These are phyloP conservation scores for Discostella stelligeroides DNA, from an alignment of 108 stramenopile genomes.

Conservation along the genomic window DNA sequence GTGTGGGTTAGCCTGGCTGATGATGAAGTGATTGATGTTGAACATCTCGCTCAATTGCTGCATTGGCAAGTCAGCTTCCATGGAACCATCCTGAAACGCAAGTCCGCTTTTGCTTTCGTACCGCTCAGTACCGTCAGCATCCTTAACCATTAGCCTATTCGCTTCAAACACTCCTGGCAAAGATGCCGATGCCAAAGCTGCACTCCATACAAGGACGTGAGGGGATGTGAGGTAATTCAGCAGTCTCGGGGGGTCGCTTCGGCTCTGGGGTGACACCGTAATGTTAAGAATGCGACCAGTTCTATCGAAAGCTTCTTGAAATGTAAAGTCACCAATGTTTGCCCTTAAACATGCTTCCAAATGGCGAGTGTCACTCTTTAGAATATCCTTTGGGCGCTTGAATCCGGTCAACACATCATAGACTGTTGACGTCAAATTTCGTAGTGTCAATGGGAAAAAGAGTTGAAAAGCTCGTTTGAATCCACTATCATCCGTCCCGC, in stretches of 20 bases:
- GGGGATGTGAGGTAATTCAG: conserved; percentile 99
- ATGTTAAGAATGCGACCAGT: conserved; percentile 99
- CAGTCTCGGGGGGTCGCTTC: conserved; percentile 88
- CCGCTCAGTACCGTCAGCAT: conserved; percentile 90
- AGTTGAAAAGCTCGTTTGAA: conserved; percentile 80
- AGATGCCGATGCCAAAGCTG: conserved; percentile 93
- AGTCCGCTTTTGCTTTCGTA: conserved; percentile 70
- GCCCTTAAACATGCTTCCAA: conserved; percentile 78
- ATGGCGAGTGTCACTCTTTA: conserved; percentile 93
- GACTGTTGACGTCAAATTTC: conserved; percentile 62
- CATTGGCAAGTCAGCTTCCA: conserved; percentile 98
- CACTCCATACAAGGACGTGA: conserved; percentile 97
- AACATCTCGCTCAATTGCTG: conserved; percentile 98
- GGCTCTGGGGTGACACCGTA: conserved; percentile 93
- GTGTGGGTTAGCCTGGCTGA: conserved; percentile 95
- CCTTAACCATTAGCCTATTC: conserved; percentile 93
- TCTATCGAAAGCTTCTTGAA: conserved; percentile 98
- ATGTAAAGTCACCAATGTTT: conserved; percentile 95
- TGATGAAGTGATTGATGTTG: conserved; percentile 98
- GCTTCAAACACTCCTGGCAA: conserved; percentile 98
- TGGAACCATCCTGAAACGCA: conserved; percentile 56
- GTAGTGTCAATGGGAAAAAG: conserved; percentile 70
- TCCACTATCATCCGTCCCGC: conserved; percentile 58
- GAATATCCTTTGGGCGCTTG: conserved; percentile 77
- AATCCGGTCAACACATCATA: conserved; percentile 78